These are phyloP conservation scores for Kodamaea jinghongensis DNA, from an alignment of 805 yeast species.

Conservation along the genomic window DNA sequence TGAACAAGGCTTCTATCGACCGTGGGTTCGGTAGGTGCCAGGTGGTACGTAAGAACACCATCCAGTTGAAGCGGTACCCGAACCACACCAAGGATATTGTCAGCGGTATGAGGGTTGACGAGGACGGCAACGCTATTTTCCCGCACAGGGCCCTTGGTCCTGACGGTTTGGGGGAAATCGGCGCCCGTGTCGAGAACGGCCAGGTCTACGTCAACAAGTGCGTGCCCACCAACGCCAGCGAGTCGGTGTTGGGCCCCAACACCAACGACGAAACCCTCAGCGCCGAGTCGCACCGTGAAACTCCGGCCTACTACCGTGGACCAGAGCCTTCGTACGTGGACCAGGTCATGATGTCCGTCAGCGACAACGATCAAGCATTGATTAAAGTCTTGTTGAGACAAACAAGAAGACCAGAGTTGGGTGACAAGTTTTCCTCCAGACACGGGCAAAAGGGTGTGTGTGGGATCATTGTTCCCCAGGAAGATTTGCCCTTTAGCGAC, in stretches of 20 bases:
- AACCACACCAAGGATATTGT: conserved; percentile 91
- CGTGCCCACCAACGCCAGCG: conserved; percentile 84
- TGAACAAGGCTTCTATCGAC: conserved; percentile 90
- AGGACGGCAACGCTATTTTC: conserved; percentile 74
- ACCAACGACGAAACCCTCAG: conserved; percentile 27
- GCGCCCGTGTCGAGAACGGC: conserved; percentile 84
- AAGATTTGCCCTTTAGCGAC: conserved; percentile 94
- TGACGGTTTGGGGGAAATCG: conserved; percentile 97
- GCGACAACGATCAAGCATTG: conserved; percentile 92
- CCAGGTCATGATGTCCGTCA: conserved; percentile 95
- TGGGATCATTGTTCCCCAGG: conserved; percentile 96
- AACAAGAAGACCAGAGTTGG: conserved; percentile 95
- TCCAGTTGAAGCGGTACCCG: conserved; percentile 85
- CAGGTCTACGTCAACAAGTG: conserved; percentile 92
- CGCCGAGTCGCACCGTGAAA: conserved; percentile 72
- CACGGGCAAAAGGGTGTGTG: conserved; percentile 99
- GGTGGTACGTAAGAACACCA: conserved; percentile 87
- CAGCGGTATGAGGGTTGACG: conserved; percentile 87
- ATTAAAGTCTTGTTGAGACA: conserved; percentile 91
- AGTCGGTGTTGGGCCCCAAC: conserved; percentile 48
- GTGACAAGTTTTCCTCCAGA: conserved; percentile 95
- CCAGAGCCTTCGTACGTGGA: conserved; percentile 96
- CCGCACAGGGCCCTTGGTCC: conserved; percentile 86
- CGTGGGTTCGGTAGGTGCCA: conserved; percentile 98
- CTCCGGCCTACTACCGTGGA: conserved; percentile 88